phyloP scores from a whole-genome alignment of 305 asterid genomes.

The Fraxinus platypoda region DNA sequence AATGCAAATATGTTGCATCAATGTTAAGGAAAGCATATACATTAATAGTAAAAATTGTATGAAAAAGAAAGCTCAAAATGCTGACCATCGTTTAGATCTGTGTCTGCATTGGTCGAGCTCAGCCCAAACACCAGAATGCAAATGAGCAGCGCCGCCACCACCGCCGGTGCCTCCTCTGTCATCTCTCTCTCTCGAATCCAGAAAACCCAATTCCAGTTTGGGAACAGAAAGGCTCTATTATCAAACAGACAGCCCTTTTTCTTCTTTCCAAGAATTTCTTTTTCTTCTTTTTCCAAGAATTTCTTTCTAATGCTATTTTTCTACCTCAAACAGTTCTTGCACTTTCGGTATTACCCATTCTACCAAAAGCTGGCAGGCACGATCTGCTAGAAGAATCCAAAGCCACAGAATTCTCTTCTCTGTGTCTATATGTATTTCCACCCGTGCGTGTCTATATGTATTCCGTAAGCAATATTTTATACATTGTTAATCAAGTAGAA shows the following conservation, averaged over 20 bases:
- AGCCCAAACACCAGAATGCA: constrained; percentile 41
- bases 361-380: constrained; percentile 87
- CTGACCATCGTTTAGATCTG: constrained; percentile 89
- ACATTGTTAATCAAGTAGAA: background rate
- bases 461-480: background rate
- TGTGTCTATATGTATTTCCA: background rate
- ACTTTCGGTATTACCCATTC: constrained; percentile 45
- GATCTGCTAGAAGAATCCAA: constrained; percentile 80
- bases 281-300: constrained; percentile 3
- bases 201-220: constrained; percentile 22
- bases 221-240: constrained; percentile 33
- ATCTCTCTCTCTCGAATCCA: constrained; percentile 16
- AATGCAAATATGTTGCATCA: background rate
- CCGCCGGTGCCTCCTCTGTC: constrained; percentile 45
- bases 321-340: constrained; percentile 36
- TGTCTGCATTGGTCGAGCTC: constrained; percentile 57
- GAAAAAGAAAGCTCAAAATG: constrained; percentile 8
- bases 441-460: background rate
- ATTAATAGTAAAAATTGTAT: background rate
- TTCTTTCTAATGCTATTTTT: constrained; percentile 13
- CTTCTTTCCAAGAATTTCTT: background rate
- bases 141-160: constrained; percentile 50
- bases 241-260: constrained; percentile 31
- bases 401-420: constrained; percentile 52
- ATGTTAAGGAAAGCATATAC: background rate